Percentiles rank a stretch among this genome's conserved stretches.
phyloP scores from a whole-genome alignment of 805 yeast genomes.

The Starmera caribaea region DNA sequence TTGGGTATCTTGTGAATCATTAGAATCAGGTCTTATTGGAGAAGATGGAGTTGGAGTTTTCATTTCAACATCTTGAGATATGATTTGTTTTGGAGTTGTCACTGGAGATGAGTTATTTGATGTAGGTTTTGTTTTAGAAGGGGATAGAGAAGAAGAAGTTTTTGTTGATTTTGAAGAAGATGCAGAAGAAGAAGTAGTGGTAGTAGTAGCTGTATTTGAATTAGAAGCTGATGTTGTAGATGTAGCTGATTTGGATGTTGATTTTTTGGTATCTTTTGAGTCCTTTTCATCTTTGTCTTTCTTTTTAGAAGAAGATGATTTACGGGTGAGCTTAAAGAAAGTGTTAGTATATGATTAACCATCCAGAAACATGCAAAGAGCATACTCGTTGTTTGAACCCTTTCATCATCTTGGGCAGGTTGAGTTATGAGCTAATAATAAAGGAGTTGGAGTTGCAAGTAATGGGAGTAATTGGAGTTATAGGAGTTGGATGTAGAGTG shows the following conservation, averaged over 20 bases:
- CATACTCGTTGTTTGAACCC: constrained; percentile 56
- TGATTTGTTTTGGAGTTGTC: background rate
- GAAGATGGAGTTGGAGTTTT: constrained; percentile 1
- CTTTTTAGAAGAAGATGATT: constrained; percentile 24
- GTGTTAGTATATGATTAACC: constrained; percentile 7
- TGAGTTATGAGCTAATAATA: background rate
- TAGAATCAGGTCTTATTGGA: constrained; percentile 2
- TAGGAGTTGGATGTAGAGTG: too few species aligned
- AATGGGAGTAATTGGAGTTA: background rate
- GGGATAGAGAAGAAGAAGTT: background rate
- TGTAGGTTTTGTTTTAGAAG: background rate
- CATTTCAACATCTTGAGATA: background rate
- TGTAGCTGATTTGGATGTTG: constrained; percentile 7
- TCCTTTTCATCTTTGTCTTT: constrained; percentile 29
- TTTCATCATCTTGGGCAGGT: constrained; percentile 50
- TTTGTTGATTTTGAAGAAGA: background rate
- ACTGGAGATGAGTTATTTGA: background rate
- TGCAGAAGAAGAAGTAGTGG: constrained; percentile 14
- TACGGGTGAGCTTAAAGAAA: constrained; percentile 13
- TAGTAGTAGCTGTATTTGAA: too few species aligned
- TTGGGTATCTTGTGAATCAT: background rate
- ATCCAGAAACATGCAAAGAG: too few species aligned
- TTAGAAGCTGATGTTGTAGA: constrained; percentile 7
- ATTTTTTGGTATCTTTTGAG: constrained; percentile 9
- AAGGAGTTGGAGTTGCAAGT: too few species aligned